phyloP scores from a whole-genome alignment of 495 filamentous ascomycete species.

The Platismatia glauca region DNA sequence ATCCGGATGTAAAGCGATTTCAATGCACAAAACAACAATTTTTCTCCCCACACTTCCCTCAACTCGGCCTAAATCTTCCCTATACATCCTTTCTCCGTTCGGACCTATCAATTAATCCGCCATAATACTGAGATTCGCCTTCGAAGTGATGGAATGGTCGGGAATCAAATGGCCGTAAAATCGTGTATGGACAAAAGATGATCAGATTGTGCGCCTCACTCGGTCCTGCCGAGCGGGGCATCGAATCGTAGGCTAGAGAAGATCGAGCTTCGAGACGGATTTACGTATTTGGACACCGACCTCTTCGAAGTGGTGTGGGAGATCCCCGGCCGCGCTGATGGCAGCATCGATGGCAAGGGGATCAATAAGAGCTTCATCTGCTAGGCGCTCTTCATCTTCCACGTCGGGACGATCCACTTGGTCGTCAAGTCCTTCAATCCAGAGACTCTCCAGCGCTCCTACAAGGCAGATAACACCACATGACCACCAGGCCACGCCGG shows the following conservation, averaged over 20 bases:
- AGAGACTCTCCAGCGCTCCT: slow-evolving; percentile 54
- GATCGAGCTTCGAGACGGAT: slow-evolving; percentile 9
- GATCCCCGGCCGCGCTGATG: slow-evolving; percentile 15
- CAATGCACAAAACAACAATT: background rate
- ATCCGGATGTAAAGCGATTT: background rate
- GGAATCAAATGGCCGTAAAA: background rate
- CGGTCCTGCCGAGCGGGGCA: background rate
- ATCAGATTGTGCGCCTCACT: background rate
- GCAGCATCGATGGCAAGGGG: slow-evolving; percentile 24
- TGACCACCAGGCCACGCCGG: slow-evolving; percentile 88
- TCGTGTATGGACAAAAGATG: background rate
- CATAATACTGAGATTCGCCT: background rate
- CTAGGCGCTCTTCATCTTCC: slow-evolving; percentile 13
- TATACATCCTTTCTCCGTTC: slow-evolving; percentile 1
- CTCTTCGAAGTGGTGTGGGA: slow-evolving; percentile 1
- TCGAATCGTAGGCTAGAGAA: background rate
- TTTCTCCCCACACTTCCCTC: background rate
- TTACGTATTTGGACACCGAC: background rate
- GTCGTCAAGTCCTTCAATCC: slow-evolving; percentile 39
- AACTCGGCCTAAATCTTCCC: background rate
- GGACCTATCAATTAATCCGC: background rate
- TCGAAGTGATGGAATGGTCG: background rate
- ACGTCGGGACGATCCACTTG: slow-evolving; percentile 8
- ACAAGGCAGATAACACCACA: slow-evolving; percentile 64
- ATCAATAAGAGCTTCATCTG: slow-evolving; percentile 20